phyloP scores from a whole-genome alignment of 1,284 basidiomycete species.

The Ustilago tritici region DNA sequence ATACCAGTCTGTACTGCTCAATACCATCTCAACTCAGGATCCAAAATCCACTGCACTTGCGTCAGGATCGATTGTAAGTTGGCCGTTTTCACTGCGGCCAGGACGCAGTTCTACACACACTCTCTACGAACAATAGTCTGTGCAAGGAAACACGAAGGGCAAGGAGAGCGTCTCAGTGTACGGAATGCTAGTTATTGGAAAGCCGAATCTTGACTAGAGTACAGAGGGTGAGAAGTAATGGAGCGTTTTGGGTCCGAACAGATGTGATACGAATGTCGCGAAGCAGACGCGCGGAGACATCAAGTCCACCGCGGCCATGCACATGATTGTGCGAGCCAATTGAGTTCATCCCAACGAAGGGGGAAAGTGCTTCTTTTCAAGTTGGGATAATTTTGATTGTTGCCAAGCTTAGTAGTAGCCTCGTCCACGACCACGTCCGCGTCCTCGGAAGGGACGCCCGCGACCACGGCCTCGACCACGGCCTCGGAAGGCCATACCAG shows the following conservation, averaged over 20 bases:
- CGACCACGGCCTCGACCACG: constrained; percentile 59
- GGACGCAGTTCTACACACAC: neutral
- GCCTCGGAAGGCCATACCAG: constrained; percentile 60
- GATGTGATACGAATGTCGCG: neutral
- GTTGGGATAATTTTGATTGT: neutral
- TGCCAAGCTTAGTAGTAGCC: constrained; percentile 39
- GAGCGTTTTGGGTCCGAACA: neutral
- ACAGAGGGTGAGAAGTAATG: constrained; percentile 11
- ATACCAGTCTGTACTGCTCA: neutral
- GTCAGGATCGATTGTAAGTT: neutral
- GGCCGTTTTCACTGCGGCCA: neutral
- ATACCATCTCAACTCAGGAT: neutral
- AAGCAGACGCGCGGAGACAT: neutral
- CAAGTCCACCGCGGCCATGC: neutral
- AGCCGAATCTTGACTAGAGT: constrained; percentile 17
- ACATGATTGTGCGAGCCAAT: neutral
- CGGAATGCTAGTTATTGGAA: neutral
- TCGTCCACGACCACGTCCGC: constrained; percentile 60
- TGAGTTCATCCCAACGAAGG: neutral
- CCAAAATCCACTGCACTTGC: neutral
- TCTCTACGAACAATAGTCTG: neutral
- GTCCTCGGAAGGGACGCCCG: constrained; percentile 49
- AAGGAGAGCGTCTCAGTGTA: neutral
- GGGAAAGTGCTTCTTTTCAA: neutral
- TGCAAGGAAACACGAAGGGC: neutral